These are phyloP conservation scores for Trametes versicolor DNA, from an alignment of 1,284 basidiomycete genomes.

Conservation along the genomic window DNA sequence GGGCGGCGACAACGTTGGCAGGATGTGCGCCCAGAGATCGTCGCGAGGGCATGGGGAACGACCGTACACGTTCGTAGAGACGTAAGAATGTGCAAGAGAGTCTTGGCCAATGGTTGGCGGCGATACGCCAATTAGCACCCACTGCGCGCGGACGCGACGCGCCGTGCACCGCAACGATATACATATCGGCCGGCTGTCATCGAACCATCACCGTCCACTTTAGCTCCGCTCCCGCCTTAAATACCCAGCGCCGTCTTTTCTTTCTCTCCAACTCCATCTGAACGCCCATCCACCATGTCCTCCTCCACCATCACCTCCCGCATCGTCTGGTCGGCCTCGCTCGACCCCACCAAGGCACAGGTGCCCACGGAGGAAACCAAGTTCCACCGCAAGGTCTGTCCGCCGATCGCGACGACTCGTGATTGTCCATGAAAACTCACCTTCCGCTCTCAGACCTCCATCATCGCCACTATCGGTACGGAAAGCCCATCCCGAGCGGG, in stretches of 20 bases:
- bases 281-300: slow-evolving; percentile 34
- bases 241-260: slow-evolving; percentile 30
- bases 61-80: slow-evolving; percentile 31
- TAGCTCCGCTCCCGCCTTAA: slow-evolving; percentile 43
- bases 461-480: slow-evolving; percentile 96
- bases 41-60: slow-evolving; percentile 10
- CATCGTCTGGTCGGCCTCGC: slow-evolving; percentile 89
- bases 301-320: slow-evolving; percentile 73
- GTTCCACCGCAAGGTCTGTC: slow-evolving; percentile 86
- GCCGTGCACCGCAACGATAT: slow-evolving; percentile 15
- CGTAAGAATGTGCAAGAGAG: slow-evolving; percentile 13
- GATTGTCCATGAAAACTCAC: slow-evolving; percentile 26
- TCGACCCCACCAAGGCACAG: slow-evolving; percentile 77
- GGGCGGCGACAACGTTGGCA: background rate
- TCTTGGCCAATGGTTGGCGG: slow-evolving; percentile 22
- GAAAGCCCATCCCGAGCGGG: slow-evolving; percentile 11
- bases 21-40: slow-evolving; percentile 18
- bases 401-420: slow-evolving; percentile 22
- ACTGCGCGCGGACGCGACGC: slow-evolving; percentile 8
- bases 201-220: slow-evolving; percentile 42
- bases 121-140: background rate
- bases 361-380: slow-evolving; percentile 81
- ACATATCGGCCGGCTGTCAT: slow-evolving; percentile 32
- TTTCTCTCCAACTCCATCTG: slow-evolving; percentile 27
- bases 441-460: slow-evolving; percentile 75